Conservation (phyloP, 208 protist species). For the Leishmania aethiopica region DNA sequence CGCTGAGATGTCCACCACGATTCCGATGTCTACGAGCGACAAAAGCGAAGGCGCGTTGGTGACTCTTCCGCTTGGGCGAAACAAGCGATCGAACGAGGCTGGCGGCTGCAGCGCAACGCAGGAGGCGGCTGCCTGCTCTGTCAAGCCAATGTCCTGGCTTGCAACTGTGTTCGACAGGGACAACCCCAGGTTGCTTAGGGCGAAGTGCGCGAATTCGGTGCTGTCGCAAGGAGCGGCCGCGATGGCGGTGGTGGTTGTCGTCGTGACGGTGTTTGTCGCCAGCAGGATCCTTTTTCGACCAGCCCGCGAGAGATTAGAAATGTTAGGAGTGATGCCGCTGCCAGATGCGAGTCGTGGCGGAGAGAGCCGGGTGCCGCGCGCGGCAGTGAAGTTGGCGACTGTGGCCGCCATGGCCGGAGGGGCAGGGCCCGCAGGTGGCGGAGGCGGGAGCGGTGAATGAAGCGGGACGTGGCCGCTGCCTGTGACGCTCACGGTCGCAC, state of each 20-base stretch:
- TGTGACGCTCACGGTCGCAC: neutral
- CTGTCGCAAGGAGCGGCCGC: conserved; percentile 12
- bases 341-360: neutral
- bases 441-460: neutral
- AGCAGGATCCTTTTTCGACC: conserved; percentile 15
- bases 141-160: conserved; percentile 13
- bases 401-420: neutral
- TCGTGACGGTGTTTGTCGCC: conserved; percentile 3
- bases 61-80: conserved; percentile 6
- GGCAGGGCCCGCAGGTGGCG: neutral
- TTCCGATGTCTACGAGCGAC: conserved; percentile 16
- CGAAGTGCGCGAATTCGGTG: conserved; percentile 19
- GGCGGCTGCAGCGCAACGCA: conserved; percentile 8
- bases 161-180: conserved; percentile 13
- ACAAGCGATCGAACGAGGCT: conserved; percentile 1
- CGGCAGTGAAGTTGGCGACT: neutral
- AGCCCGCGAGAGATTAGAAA: conserved; percentile 5
- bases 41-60: conserved; percentile 12
- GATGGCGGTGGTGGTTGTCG: conserved; percentile 14
- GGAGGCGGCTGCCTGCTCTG: conserved; percentile 10
- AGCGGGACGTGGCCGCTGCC: neutral
- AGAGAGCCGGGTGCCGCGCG: neutral
- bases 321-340: neutral
- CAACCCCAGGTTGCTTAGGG: conserved; percentile 21
- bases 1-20: neutral